Percentiles rank a stretch among this genome's conserved stretches.
Conservation (phyloP, 805 yeast species). For the Candida berthetii region DNA sequence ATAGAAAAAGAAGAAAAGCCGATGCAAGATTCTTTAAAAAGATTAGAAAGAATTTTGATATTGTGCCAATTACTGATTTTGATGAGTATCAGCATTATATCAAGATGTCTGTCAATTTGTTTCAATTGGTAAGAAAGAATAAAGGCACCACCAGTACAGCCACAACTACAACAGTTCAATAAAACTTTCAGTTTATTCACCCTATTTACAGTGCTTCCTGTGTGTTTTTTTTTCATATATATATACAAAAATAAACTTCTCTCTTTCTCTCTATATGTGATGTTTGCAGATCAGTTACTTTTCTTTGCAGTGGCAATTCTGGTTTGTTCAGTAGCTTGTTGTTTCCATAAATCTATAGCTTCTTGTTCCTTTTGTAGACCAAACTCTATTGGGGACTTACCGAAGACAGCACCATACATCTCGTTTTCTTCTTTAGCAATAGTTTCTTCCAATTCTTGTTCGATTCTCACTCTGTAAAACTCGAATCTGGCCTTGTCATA, state of each 20-base stretch:
- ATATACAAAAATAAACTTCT: not conserved
- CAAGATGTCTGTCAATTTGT: conserved; percentile 34
- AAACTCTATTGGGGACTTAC: conserved; percentile 52
- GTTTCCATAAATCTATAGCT: conserved; percentile 67
- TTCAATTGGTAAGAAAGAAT: conserved; percentile 27
- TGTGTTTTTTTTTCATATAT: not conserved
- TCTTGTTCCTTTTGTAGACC: conserved; percentile 67
- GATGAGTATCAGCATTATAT: conserved; percentile 27
- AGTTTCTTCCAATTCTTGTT: conserved; percentile 68
- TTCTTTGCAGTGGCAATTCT: conserved; percentile 14
- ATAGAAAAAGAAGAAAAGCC: conserved; percentile 45
- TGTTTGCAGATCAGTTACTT: not conserved
- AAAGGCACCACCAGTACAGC: too few relatives aligned
- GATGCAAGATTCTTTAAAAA: conserved; percentile 24
- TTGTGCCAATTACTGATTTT: conserved; percentile 25
- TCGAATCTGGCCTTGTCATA: conserved; percentile 86
- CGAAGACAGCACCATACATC: conserved; percentile 79
- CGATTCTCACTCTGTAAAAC: conserved; percentile 80
- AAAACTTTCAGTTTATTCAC: too few relatives aligned
- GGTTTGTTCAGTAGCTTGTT: conserved; percentile 61
- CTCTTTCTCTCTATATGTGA: not conserved
- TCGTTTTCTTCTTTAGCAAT: conserved; percentile 76
- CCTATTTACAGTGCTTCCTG: too few relatives aligned
- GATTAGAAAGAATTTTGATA: conserved; percentile 25
- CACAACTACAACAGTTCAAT: too few relatives aligned